These are phyloP conservation scores for Leptographium galeiforme DNA, from an alignment of 2,329 filamentous ascomycete genomes.

Conservation along the genomic window DNA sequence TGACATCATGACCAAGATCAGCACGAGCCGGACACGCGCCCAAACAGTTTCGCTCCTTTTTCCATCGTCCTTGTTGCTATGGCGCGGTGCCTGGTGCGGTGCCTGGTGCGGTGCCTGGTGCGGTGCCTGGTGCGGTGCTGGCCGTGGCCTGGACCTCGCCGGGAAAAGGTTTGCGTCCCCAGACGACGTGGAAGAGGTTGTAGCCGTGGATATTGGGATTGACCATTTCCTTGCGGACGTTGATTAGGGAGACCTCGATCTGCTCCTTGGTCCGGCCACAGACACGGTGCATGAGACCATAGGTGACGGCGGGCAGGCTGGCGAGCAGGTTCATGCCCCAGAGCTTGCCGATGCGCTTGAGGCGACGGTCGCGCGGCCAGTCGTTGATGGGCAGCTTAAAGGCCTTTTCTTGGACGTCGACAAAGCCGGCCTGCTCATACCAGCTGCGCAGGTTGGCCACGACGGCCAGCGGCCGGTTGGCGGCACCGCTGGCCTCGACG, in stretches of 20 bases:
- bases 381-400: constrained; percentile 20
- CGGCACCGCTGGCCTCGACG: constrained; percentile 5
- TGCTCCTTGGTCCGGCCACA: constrained; percentile 28
- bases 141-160: too few relatives aligned
- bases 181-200: constrained; percentile 34
- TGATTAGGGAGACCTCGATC: constrained; percentile 26
- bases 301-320: constrained; percentile 19
- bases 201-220: constrained; percentile 35
- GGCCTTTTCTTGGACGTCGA: constrained; percentile 17
- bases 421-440: constrained; percentile 17
- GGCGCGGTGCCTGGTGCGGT: too few relatives aligned
- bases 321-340: constrained; percentile 17
- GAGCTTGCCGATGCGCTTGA: constrained; percentile 19
- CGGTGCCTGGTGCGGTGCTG: too few relatives aligned
- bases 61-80: too few relatives aligned
- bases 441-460: constrained; percentile 13
- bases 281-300: constrained; percentile 19
- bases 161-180: constrained; percentile 31
- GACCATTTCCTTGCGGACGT: constrained; percentile 33
- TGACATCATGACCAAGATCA: too few relatives aligned
- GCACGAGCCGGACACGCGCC: too few relatives aligned
- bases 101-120: too few relatives aligned
- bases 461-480: constrained; percentile 10
- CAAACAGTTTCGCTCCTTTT: too few relatives aligned
- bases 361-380: constrained; percentile 17